Conservation (phyloP, 2,329 filamentous ascomycete species). For the Dendryphion nanum region DNA sequence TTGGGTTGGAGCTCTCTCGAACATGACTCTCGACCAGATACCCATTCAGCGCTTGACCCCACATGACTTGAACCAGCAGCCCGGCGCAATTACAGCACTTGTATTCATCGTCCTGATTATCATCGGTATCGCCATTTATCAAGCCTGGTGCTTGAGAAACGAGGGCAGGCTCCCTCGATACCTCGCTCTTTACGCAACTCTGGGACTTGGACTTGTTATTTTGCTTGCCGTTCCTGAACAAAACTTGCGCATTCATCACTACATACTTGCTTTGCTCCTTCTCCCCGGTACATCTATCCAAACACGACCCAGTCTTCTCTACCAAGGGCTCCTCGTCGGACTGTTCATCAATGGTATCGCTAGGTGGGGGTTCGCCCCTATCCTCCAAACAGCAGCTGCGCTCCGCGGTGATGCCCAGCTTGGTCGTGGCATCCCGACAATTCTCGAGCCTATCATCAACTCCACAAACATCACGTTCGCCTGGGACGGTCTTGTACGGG, state of each 20-base stretch:
- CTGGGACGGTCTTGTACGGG: constrained; percentile 42
- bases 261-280: constrained; percentile 84
- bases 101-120: constrained; percentile 31
- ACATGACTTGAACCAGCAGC: constrained; percentile 37
- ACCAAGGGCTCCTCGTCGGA: constrained; percentile 84
- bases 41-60: constrained; percentile 36
- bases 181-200: constrained; percentile 72
- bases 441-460: constrained; percentile 40
- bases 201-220: constrained; percentile 79
- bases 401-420: constrained; percentile 57
- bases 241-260: constrained; percentile 88
- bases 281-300: constrained; percentile 87
- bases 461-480: constrained; percentile 46
- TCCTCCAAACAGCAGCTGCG: constrained; percentile 76
- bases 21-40: constrained; percentile 34
- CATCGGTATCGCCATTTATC: constrained; percentile 24
- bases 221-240: constrained; percentile 72
- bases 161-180: constrained; percentile 63
- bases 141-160: constrained; percentile 32
- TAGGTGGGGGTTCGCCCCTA: constrained; percentile 86
- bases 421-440: constrained; percentile 58
- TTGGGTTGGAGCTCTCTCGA: constrained; percentile 35
- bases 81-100: constrained; percentile 36
- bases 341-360: constrained; percentile 93
- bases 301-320: constrained; percentile 80